phyloP scores from a whole-genome alignment of 2,329 filamentous ascomycete genomes.

The Botrytis medusae region DNA sequence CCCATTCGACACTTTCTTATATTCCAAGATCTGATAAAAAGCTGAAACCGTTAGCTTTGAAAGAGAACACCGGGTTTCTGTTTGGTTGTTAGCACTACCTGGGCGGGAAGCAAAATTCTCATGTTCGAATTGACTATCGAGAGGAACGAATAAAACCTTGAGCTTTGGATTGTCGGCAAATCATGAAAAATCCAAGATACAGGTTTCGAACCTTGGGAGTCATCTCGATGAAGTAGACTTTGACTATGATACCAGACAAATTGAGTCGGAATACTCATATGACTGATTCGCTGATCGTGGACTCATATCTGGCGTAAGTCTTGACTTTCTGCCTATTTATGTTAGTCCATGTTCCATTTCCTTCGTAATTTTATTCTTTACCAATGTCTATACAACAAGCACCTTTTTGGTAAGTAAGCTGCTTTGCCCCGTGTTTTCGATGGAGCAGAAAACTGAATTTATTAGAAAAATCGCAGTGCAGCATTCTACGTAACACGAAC shows the following conservation, averaged over 20 bases:
- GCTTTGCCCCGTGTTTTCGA: background rate
- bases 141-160: background rate
- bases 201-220: background rate
- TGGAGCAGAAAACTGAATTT: background rate
- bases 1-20: background rate
- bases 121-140: background rate
- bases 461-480: background rate
- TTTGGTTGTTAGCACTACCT: background rate
- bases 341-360: background rate
- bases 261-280: background rate
- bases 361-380: background rate
- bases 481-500: background rate
- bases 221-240: background rate
- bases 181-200: background rate
- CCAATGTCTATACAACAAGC: background rate
- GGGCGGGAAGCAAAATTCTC: background rate
- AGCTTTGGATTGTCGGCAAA: background rate
- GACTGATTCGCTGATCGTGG: background rate
- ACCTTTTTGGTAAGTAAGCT: background rate
- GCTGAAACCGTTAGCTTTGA: background rate
- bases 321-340: background rate
- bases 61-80: background rate
- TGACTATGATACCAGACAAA: background rate
- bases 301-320: background rate
- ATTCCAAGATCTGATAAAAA: background rate